A percentile compares a stretch with the other conserved stretches of the same genome.
Evolutionary conservation across 805 yeast genomes (phyloP).

Genomic region (Kodamaea nitidulidarum): DNA sequence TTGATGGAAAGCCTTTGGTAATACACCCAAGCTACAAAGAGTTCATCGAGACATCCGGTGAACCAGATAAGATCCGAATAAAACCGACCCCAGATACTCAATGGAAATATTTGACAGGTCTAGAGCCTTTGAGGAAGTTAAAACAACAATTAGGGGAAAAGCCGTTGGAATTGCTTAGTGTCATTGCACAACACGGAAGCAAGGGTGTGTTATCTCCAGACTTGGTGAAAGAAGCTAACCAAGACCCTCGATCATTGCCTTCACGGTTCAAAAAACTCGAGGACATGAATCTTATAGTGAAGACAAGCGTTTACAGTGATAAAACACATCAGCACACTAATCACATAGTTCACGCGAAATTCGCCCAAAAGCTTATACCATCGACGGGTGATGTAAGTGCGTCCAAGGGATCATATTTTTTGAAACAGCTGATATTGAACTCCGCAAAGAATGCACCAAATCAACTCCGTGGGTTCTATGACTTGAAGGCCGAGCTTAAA

Average conservation of each 20-base stretch:
- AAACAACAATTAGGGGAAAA: slow-evolving; percentile 52
- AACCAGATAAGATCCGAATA: slow-evolving; percentile 18
- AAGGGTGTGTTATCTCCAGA: slow-evolving; percentile 59
- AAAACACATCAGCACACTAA: slow-evolving; percentile 50
- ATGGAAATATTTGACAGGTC: slow-evolving; percentile 56
- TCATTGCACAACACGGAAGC: slow-evolving; percentile 54
- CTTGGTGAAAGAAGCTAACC: slow-evolving; percentile 53
- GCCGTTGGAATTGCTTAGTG: slow-evolving; percentile 52
- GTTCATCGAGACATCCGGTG: slow-evolving; percentile 16
- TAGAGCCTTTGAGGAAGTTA: slow-evolving; percentile 39
- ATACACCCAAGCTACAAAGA: slow-evolving; percentile 17
- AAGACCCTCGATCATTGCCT: slow-evolving; percentile 69
- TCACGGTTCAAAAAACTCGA: slow-evolving; percentile 55
- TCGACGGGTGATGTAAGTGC: slow-evolving; percentile 17
- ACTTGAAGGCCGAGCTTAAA: slow-evolving; percentile 56
- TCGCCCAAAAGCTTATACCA: slow-evolving; percentile 25
- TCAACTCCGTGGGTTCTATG: slow-evolving; percentile 55
- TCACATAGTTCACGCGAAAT: slow-evolving; percentile 49
- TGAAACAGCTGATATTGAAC: slow-evolving; percentile 39
- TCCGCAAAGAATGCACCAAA: slow-evolving; percentile 56
- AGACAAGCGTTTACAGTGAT: slow-evolving; percentile 29
- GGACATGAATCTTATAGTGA: slow-evolving; percentile 46
- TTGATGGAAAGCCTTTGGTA: slow-evolving; percentile 12
- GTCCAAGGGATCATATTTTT: slow-evolving; percentile 23
- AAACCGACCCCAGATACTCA: slow-evolving; percentile 51